Base-by-base conservation (phyloP, 78 protist genomes). In the Dictyostelium firmibasis region DNA sequence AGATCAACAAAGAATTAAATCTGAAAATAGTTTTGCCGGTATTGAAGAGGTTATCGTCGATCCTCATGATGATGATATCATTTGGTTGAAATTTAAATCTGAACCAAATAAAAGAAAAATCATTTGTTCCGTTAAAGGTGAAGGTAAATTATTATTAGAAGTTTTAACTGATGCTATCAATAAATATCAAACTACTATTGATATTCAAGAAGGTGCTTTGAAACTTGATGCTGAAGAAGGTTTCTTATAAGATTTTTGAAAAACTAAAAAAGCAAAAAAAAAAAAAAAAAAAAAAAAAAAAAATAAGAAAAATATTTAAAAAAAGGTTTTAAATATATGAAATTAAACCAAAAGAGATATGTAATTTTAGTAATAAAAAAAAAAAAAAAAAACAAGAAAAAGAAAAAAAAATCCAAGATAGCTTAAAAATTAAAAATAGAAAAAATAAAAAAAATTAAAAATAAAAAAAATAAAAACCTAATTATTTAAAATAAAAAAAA, bases 21-120 rank as follows among this genome's bases (percentile, higher is more conserved):
- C 81, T 10, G 97, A 94, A 85, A 79, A 91, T 76, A 31, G 72
- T 31, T 94, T 91, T 85, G 97, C 97, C 35, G 97, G 95, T 50
- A 91, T 94, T 29, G 97, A 94, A 14, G 91, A 91, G 36, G 97
- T 94, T 23, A 16, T 23, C 13, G 29, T 92, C 10, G 97, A 94
- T 14, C 36, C 81, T 18, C 81, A 83, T n/a, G 62, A 50, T 18
- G 50, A 74, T 13, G 95, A 79, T 72, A 25, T 75, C 4, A 81
- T 94, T 36, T 94, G 93, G 97, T 62, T 94, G 75, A 94, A 94
- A 81, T 94, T 29, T 57, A 89, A 89, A 69, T 89, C 94, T 20
- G 94, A 89, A 47, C 44, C 83, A 47, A 31, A 69, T 50, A 89
- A 81, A 75, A 78, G 94, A 64, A 89, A 89, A 31, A 81, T 89